Conservation (phyloP, 31 red algal genomes). For the Odonthalia washingtoniensis region DNA sequence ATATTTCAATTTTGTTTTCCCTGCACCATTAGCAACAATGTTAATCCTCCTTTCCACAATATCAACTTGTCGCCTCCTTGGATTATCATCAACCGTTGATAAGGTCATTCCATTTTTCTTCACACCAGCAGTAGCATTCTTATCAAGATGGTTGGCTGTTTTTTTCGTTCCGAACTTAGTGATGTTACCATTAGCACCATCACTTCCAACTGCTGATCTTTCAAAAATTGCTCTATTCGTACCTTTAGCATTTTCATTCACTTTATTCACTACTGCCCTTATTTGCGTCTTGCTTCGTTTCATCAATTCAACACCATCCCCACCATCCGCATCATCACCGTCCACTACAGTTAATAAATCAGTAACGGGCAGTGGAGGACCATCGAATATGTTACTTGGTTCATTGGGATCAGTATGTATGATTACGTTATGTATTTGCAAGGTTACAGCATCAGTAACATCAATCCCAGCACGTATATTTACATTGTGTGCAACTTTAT, state of each 20-base stretch:
- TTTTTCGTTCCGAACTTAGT: conserved; percentile 99
- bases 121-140: conserved; percentile 66
- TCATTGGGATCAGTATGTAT: neutral
- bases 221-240: conserved; percentile 58
- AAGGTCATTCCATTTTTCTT: conserved; percentile 43
- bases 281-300: conserved; percentile 47
- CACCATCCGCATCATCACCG: neutral
- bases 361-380: conserved; percentile 27
- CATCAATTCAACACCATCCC: neutral
- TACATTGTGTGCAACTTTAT: conserved; percentile 71
- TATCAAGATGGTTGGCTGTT: conserved; percentile 95
- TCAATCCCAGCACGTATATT: conserved; percentile 45
- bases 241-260: conserved; percentile 72
- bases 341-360: neutral
- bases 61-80: conserved; percentile 37
- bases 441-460: conserved; percentile 16
- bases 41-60: conserved; percentile 65
- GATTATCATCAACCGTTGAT: conserved; percentile 47
- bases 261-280: conserved; percentile 73
- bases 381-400: conserved; percentile 64
- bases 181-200: conserved; percentile 87
- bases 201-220: conserved; percentile 50
- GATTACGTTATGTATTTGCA: conserved; percentile 26
- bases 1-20: conserved; percentile 69
- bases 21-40: conserved; percentile 87